Evolutionary conservation across 805 yeast species (phyloP).

Genomic region (Candida verbasci): DNA sequence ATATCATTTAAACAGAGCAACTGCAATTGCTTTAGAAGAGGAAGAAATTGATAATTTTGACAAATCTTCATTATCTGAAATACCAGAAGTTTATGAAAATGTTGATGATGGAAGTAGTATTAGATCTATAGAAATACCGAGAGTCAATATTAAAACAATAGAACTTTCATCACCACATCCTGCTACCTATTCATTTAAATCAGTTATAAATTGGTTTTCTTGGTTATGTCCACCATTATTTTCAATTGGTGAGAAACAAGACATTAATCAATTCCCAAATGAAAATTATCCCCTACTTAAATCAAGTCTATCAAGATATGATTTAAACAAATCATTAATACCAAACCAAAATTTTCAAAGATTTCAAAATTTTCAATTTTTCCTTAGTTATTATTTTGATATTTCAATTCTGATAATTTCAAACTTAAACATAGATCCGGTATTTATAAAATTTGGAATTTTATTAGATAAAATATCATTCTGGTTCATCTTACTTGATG

Average conservation of each 20-base stretch:
- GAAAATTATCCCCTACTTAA: slow-evolving; percentile 7
- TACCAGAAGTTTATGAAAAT: slow-evolving; percentile 3
- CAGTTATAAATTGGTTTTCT: slow-evolving; percentile 17
- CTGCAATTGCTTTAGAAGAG: slow-evolving; percentile 20
- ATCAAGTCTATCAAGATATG: slow-evolving; percentile 7
- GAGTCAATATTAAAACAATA: no score
- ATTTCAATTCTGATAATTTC: slow-evolving; percentile 17
- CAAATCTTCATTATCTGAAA: neutral
- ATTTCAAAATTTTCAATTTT: slow-evolving; percentile 9
- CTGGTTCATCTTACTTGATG: slow-evolving; percentile 9
- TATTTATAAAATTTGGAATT: slow-evolving; percentile 18
- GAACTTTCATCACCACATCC: no score
- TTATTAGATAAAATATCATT: slow-evolving; percentile 13
- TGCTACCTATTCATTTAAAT: no score
- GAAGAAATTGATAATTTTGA: slow-evolving; percentile 3
- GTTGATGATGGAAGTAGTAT: slow-evolving; percentile 5
- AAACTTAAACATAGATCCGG: slow-evolving; percentile 19
- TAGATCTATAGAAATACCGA: slow-evolving; percentile 11
- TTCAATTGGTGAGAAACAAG: slow-evolving; percentile 5
- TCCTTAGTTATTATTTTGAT: slow-evolving; percentile 18
- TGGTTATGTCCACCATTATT: no score
- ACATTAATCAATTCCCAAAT: neutral
- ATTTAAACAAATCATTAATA: slow-evolving; percentile 7
- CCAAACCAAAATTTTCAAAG: slow-evolving; percentile 10
- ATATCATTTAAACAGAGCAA: slow-evolving; percentile 25